Base-by-base conservation (phyloP, 2,329 filamentous ascomycete species). In the Dendryphion nanum region DNA sequence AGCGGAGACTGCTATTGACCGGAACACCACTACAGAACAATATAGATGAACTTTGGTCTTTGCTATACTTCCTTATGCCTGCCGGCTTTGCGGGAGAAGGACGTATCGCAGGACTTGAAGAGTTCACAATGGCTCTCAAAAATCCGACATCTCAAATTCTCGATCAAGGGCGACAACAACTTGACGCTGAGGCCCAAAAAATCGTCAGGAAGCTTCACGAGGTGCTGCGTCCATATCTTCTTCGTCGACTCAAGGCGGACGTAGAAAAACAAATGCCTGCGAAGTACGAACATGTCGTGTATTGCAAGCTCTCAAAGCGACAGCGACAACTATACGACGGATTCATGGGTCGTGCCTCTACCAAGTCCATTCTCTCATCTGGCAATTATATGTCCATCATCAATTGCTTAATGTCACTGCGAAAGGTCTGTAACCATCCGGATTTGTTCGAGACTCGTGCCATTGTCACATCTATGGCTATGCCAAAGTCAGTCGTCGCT, bases 201-300 rank as follows among this genome's bases (percentile, higher is more conserved):
- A 90, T 96, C 50, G 94, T 98, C 48, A 82, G 83, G 31, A 95
- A 97, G 63, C 78, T 98, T 4, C 94, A 98, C 70, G 89, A 94
- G 50, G 89, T 97, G 16, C 75, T 98, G 7, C 82, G 94, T 2
- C 93, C 93, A 0, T 97, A 96, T 58, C 77, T 98, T 8, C 76
- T 98, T 5, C 83, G 93, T 35, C 82, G 93, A 39, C 72, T 98
- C 40, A 98, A 98, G 68, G 86, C 89, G 30, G 93, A 98, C 59
- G 93, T 98, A 5, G 94, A 98, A 70, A 96, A 97, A 70, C 93
- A 98, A 63, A 95, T 98, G 87, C 93, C 94, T 0, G 90, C 82
- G 44, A 98, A 98, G 64, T 95, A 95, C 59, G 94, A 98, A 64
- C 90, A 96, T 58, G 89, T 98, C 15, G 87, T 97, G 48, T 90